These are phyloP conservation scores for Pseudohyphozyma bogoriensis DNA, from an alignment of 768 basidiomycete genomes.

Conservation along the genomic window DNA sequence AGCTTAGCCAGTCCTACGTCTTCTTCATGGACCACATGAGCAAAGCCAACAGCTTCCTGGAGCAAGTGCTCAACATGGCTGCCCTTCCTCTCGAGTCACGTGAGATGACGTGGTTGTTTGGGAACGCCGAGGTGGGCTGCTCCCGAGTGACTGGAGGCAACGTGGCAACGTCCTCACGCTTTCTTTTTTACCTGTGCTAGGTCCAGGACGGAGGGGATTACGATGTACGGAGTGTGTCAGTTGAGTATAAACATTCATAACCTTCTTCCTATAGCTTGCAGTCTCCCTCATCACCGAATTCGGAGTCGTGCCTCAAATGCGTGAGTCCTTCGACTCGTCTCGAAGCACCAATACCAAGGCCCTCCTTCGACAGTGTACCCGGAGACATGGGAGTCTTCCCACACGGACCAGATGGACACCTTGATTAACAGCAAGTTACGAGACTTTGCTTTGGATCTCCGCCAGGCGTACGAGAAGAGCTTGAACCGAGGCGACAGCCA, in stretches of 20 bases:
- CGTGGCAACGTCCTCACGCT: no score
- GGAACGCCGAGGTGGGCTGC: conserved; percentile 57
- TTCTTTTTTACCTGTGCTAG: no score
- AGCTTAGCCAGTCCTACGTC: conserved; percentile 82
- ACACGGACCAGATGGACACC: conserved; percentile 59
- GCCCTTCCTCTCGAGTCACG: conserved; percentile 61
- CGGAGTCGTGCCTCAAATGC: conserved; percentile 13
- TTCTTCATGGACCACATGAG: conserved; percentile 72
- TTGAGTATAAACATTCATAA: no score
- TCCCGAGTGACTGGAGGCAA: no score
- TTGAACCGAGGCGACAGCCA: conserved; percentile 10
- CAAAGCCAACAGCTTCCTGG: conserved; percentile 74
- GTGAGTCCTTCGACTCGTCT: no score
- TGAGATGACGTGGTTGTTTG: conserved; percentile 54
- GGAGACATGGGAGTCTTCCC: conserved; percentile 67
- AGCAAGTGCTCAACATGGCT: conserved; percentile 72
- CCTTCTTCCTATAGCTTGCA: conserved; percentile 72
- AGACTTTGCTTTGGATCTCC: conserved; percentile 76
- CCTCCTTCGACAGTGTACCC: conserved; percentile 25
- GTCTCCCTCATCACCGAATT: conserved; percentile 47
- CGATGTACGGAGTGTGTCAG: no score
- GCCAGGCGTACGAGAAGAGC: conserved; percentile 43
- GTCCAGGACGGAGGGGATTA: no score
- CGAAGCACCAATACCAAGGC: no score
- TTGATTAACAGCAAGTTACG: conserved; percentile 83